Conservation (phyloP, 495 filamentous ascomycete species). For the Hypoxylon fragiforme region DNA sequence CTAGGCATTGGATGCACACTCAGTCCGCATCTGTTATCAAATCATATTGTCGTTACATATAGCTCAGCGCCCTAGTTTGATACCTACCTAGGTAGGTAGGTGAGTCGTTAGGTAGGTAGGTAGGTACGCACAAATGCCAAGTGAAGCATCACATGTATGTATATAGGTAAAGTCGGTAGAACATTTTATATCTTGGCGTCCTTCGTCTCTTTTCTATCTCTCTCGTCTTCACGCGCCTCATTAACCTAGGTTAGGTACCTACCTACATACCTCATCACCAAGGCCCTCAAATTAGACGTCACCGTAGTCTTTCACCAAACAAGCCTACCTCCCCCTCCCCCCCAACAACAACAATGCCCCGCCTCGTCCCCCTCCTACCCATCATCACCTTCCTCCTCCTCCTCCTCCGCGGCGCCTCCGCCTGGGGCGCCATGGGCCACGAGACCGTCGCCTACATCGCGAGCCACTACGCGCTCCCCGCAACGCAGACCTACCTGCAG, state of each 20-base stretch:
- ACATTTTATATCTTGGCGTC: conserved; percentile 17
- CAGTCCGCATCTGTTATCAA: conserved; percentile 10
- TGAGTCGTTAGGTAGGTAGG: no score
- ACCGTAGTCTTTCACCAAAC: no score
- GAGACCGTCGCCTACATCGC: conserved; percentile 61
- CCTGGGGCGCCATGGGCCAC: conserved; percentile 56
- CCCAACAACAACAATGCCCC: no score
- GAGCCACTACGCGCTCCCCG: conserved; percentile 51
- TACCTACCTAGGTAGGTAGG: neutral
- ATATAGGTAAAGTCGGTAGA: neutral
- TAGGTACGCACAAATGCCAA: no score
- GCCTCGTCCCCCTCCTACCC: conserved; percentile 22
- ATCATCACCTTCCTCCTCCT: conserved; percentile 21
- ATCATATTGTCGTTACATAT: neutral
- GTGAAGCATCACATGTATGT: neutral
- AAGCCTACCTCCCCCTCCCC: no score
- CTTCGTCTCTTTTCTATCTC: conserved; percentile 1
- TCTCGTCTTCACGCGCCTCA: neutral
- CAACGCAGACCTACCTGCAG: conserved; percentile 52
- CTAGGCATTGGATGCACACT: no score
- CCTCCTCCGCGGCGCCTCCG: conserved; percentile 21
- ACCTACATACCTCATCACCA: no score
- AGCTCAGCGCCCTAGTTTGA: neutral
- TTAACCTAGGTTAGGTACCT: no score
- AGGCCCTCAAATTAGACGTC: no score